Conservation (phyloP, 208 protist genomes). For the Cochliopodium minus region DNA sequence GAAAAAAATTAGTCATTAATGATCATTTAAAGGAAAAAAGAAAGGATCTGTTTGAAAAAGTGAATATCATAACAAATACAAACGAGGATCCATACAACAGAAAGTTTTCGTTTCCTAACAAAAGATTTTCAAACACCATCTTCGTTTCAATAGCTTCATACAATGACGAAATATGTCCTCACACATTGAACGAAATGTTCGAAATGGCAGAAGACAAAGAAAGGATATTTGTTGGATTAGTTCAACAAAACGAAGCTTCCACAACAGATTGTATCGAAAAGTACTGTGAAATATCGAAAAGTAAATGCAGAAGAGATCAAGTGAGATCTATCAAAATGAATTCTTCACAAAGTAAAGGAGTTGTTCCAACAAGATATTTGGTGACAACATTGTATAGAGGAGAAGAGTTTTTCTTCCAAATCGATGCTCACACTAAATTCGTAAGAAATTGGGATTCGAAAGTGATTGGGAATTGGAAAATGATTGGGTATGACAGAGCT, state of each 20-base stretch:
- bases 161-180: conserved; percentile 52
- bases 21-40: too few relatives aligned
- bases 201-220: conserved; percentile 39
- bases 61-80: too few relatives aligned
- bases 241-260: conserved; percentile 39
- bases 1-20: too few relatives aligned
- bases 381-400: conserved; percentile 55
- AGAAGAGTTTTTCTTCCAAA: conserved; percentile 38
- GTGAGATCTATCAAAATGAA: conserved; percentile 35
- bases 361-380: conserved; percentile 52
- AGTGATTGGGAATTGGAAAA: too few relatives aligned
- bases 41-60: too few relatives aligned
- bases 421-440: conserved; percentile 61
- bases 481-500: too few relatives aligned
- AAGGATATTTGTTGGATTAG: conserved; percentile 52
- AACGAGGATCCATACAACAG: too few relatives aligned
- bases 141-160: conserved; percentile 66
- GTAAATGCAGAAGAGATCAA: conserved; percentile 20
- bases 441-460: conserved; percentile 41
- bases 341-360: conserved; percentile 36
- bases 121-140: too few relatives aligned
- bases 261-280: not conserved
- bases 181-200: conserved; percentile 49
- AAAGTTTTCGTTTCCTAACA: too few relatives aligned
- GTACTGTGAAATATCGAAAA: not conserved